These are phyloP conservation scores for Aspergillus sp. DNA, from an alignment of 2,329 filamentous ascomycete species.

Conservation along the genomic window DNA sequence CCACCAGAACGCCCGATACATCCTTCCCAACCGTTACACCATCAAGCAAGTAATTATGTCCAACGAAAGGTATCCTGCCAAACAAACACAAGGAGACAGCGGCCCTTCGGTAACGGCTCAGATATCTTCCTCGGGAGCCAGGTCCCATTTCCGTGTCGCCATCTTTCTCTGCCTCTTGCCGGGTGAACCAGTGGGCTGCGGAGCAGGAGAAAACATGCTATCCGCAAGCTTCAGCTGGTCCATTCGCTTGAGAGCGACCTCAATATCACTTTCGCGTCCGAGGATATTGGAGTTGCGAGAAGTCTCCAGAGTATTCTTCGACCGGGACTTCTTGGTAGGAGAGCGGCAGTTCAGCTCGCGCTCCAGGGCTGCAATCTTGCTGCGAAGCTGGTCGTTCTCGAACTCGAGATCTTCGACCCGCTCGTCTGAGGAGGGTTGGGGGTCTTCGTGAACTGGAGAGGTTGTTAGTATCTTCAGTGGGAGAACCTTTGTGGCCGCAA, in stretches of 20 bases:
- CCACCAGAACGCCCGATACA: not conserved
- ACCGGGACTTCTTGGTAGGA: slow-evolving; percentile 57
- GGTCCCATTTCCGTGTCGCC: slow-evolving; percentile 50
- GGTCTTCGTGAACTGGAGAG: slow-evolving; percentile 48
- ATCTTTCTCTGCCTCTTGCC: slow-evolving; percentile 48
- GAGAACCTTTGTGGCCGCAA: not conserved
- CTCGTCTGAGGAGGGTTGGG: slow-evolving; percentile 56
- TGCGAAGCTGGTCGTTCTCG: slow-evolving; percentile 70
- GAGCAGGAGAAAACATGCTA: slow-evolving; percentile 31
- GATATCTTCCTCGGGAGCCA: slow-evolving; percentile 46
- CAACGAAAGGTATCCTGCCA: not conserved
- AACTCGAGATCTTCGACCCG: slow-evolving; percentile 65
- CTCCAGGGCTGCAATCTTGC: slow-evolving; percentile 65
- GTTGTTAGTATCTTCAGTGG: slow-evolving; percentile 16
- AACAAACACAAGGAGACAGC: not conserved
- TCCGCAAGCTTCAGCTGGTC: slow-evolving; percentile 42
- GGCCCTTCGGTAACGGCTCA: slow-evolving; percentile 6
- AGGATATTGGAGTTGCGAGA: slow-evolving; percentile 33
- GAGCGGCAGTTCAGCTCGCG: slow-evolving; percentile 66
- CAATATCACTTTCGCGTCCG: slow-evolving; percentile 42
- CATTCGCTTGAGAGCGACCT: slow-evolving; percentile 42
- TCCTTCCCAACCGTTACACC: not conserved
- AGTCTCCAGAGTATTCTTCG: slow-evolving; percentile 32
- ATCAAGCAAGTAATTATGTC: not conserved
- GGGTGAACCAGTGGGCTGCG: slow-evolving; percentile 28